Conservation (phyloP, 2,329 filamentous ascomycete genomes). For the Aspergillus persii region DNA sequence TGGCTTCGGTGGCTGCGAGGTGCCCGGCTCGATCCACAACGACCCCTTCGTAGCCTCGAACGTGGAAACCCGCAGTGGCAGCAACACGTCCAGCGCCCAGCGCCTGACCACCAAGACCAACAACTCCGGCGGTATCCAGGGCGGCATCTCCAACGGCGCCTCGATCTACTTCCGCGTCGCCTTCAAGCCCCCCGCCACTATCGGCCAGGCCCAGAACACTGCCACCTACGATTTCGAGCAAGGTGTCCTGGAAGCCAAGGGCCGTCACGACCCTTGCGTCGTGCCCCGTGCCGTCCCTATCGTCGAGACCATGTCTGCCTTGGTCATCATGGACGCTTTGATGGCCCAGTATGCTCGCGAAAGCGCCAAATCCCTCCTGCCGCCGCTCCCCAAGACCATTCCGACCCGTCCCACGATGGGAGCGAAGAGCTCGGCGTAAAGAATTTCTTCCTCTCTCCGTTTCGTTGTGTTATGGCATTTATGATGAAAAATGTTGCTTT, state of each 20-base stretch:
- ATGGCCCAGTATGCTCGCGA: constrained; percentile 72
- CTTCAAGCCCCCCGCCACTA: constrained; percentile 95
- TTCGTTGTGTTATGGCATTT: not conserved
- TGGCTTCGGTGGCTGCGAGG: constrained; percentile 81
- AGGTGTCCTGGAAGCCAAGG: constrained; percentile 84
- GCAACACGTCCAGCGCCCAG: constrained; percentile 38
- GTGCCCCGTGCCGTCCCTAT: constrained; percentile 76
- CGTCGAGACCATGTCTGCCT: constrained; percentile 79
- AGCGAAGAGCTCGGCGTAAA: constrained; percentile 7
- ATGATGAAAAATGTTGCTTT: not conserved
- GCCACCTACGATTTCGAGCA: constrained; percentile 73
- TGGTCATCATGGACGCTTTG: constrained; percentile 83
- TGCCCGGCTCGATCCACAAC: constrained; percentile 88
- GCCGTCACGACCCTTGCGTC: constrained; percentile 90
- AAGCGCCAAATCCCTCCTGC: constrained; percentile 47
- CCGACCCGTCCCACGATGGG: constrained; percentile 32
- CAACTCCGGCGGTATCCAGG: constrained; percentile 92
- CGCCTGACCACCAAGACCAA: constrained; percentile 85
- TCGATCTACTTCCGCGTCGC: constrained; percentile 91
- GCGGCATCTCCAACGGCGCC: constrained; percentile 90
- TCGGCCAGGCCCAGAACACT: constrained; percentile 82
- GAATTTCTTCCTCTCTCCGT: not conserved
- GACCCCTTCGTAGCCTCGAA: constrained; percentile 71
- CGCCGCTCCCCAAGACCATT: constrained; percentile 38
- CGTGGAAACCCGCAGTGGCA: constrained; percentile 17